These are phyloP conservation scores for Cyclospora cayetanensis DNA, from an alignment of 169 alveolate genomes.

Conservation along the genomic window DNA sequence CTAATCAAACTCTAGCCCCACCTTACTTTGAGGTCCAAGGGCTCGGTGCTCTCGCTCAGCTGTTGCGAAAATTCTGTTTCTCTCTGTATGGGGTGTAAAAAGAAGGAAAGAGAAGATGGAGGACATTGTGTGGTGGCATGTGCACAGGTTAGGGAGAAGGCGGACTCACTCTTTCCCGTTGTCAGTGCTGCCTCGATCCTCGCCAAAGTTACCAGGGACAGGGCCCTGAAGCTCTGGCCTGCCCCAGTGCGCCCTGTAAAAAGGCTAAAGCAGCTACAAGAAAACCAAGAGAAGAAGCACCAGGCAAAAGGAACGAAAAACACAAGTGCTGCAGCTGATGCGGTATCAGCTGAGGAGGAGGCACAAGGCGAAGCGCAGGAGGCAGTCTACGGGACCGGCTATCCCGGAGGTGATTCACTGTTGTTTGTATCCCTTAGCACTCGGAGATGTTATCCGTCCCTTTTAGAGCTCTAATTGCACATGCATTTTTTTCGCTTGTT, in stretches of 20 bases:
- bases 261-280: not conserved
- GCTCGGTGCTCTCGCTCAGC: too few relatives aligned
- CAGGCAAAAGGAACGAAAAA: not conserved
- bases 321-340: not conserved
- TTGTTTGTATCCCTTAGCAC: not conserved
- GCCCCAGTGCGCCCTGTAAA: not conserved
- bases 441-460: not conserved
- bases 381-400: not conserved
- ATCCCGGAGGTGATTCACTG: not conserved
- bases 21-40: too few relatives aligned
- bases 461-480: not conserved
- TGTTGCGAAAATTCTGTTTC: too few relatives aligned
- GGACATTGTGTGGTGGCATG: not conserved
- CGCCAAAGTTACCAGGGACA: constrained; percentile 97
- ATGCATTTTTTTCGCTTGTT: not conserved
- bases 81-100: not conserved
- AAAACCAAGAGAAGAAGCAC: not conserved
- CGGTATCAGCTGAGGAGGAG: not conserved
- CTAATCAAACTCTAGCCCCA: too few relatives aligned
- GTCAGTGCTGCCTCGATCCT: constrained; percentile 98
- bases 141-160: constrained; percentile 89
- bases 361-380: not conserved
- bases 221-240: constrained; percentile 74
- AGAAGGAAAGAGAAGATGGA: not conserved
- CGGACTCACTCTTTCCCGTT: constrained; percentile 95